A percentile compares a stretch with the other conserved stretches of the same genome.
phyloP scores from a whole-genome alignment of 75 land plant genomes.

The Cunninghamia lanceolata region DNA sequence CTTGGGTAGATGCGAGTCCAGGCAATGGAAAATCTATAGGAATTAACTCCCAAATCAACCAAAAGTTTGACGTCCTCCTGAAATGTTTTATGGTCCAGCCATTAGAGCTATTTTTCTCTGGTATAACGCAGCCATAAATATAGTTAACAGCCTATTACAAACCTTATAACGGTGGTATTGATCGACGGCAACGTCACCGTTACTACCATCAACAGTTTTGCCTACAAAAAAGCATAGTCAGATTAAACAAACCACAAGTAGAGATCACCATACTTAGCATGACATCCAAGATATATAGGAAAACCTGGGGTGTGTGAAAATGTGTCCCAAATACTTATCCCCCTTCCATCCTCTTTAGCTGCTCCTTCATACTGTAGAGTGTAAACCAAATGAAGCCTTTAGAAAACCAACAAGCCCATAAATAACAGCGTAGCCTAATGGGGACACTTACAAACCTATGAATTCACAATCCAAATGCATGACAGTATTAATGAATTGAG shows the following conservation, averaged over 20 bases:
- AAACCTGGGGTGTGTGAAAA: constrained; percentile 26
- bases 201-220: constrained; percentile 18
- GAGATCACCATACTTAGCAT: background rate
- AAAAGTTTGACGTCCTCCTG: constrained; percentile 21
- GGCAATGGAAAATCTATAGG: constrained; percentile 22
- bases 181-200: constrained; percentile 22
- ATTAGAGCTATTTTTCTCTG: background rate
- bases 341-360: constrained; percentile 30
- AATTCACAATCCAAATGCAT: background rate
- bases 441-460: background rate
- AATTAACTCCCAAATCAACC: constrained; percentile 9
- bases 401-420: background rate
- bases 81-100: background rate
- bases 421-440: background rate
- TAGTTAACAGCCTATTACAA: no score
- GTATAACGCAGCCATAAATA: background rate
- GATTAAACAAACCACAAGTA: background rate
- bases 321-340: constrained; percentile 40
- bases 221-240: constrained; percentile 16
- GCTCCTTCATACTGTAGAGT: constrained; percentile 39
- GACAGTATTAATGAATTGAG: background rate
- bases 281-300: no score
- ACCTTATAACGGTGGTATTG: constrained; percentile 41
- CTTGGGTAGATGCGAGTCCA: constrained; percentile 17
- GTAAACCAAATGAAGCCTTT: background rate